A percentile compares a stretch with the other conserved stretches of the same genome.
Conservation (phyloP, 208 protist genomes). For the Acanthamoeba triangularis region DNA sequence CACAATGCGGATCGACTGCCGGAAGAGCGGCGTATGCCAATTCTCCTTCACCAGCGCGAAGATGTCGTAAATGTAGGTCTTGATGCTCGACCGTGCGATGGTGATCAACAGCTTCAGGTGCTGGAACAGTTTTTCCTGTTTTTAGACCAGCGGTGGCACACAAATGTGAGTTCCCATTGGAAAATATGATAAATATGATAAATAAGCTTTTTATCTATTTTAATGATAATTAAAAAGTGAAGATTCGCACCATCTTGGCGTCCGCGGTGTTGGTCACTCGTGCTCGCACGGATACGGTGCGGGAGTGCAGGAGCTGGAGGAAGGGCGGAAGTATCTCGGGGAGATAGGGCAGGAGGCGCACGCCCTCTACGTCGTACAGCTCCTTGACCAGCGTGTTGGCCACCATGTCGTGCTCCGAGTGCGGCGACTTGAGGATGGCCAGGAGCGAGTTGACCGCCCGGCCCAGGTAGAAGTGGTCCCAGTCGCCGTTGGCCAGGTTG, state of each 20-base stretch:
- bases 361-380: constrained; percentile 92
- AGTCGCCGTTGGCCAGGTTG: constrained; percentile 85
- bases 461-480: constrained; percentile 90
- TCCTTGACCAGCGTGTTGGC: constrained; percentile 93
- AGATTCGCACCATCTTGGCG: background rate
- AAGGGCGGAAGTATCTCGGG: constrained; percentile 94
- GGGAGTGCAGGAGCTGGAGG: constrained; percentile 81
- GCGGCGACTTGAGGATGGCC: constrained; percentile 88
- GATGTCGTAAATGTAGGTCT: constrained; percentile 90
- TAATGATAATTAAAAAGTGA: background rate
- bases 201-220: too few relatives aligned
- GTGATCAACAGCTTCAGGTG: constrained; percentile 89
- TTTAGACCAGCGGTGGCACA: too few relatives aligned
- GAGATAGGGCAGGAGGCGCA: constrained; percentile 93
- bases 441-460: constrained; percentile 93
- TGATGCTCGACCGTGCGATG: constrained; percentile 93
- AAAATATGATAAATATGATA: background rate
- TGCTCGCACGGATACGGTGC: background rate
- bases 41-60: constrained; percentile 89
- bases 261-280: background rate
- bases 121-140: constrained; percentile 92
- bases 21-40: constrained; percentile 85
- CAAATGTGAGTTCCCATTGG: too few relatives aligned
- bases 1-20: constrained; percentile 91
- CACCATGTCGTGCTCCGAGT: constrained; percentile 87